These are phyloP conservation scores for Glycine latifolia DNA, from an alignment of 306 rosid species.

Conservation along the genomic window DNA sequence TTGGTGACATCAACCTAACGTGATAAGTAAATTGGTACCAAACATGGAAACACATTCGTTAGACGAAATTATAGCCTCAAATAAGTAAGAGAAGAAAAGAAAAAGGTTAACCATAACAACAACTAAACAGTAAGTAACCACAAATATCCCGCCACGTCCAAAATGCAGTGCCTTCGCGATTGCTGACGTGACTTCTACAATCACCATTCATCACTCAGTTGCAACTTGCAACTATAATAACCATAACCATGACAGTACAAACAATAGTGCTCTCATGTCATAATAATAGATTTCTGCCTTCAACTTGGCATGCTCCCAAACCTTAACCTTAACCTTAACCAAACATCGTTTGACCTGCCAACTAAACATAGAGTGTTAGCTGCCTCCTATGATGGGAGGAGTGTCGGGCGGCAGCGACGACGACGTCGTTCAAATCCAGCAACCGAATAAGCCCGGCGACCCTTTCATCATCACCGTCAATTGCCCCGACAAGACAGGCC, in stretches of 20 bases:
- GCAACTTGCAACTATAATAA: too few species aligned
- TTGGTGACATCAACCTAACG: too few species aligned
- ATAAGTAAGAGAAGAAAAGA: too few species aligned
- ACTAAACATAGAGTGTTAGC: neutral
- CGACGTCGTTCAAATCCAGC: conserved; percentile 70
- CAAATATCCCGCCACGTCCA: conserved; percentile 31
- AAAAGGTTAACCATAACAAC: neutral
- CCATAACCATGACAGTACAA: neutral
- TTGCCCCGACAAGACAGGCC: conserved; percentile 82
- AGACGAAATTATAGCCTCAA: neutral
- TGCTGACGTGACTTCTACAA: too few species aligned
- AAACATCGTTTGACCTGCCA: neutral
- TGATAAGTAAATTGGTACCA: neutral
- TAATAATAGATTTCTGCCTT: too few species aligned
- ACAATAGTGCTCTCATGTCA: too few species aligned
- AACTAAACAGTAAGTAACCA: too few species aligned
- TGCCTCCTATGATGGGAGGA: conserved; percentile 54
- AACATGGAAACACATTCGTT: neutral
- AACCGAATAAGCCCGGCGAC: conserved; percentile 51
- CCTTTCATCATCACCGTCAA: conserved; percentile 70
- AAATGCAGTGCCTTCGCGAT: neutral
- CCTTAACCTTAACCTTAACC: too few species aligned
- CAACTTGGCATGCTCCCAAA: too few species aligned
- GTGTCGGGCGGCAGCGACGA: conserved; percentile 51
- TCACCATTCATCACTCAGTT: too few species aligned